Conservation (phyloP, 2,329 filamentous ascomycete species). For the Bipolaris victoriae region DNA sequence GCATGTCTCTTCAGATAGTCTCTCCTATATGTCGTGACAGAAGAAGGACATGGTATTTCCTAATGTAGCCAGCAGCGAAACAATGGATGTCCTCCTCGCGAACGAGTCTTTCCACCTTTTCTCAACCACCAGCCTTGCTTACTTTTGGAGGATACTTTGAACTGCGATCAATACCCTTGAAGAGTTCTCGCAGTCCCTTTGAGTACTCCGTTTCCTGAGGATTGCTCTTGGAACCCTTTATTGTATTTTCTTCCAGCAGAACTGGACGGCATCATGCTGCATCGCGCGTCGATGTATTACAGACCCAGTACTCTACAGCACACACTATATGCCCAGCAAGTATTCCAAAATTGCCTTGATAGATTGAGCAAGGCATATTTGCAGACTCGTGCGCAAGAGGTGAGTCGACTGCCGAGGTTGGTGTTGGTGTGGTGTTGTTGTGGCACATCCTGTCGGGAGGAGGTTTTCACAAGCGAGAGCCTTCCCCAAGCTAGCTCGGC, state of each 20-base stretch:
- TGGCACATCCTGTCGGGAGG: not conserved
- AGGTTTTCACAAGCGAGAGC: conserved; percentile 26
- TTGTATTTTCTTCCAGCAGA: not conserved
- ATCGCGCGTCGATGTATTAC: not conserved
- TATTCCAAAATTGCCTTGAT: not conserved
- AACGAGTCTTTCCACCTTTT: conserved; percentile 24
- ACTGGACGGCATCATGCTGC: not conserved
- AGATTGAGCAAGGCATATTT: not conserved
- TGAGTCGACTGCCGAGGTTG: not conserved
- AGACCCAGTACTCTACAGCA: not conserved
- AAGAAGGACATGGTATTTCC: not conserved
- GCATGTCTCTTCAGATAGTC: not conserved
- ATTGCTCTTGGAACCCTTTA: not conserved
- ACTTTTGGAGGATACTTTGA: conserved; percentile 40
- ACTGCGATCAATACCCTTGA: conserved; percentile 35
- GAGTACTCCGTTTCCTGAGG: conserved; percentile 28
- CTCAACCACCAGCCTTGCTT: conserved; percentile 17
- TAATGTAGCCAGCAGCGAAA: conserved; percentile 26
- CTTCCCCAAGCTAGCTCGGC: conserved; percentile 22
- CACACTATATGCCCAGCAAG: not conserved
- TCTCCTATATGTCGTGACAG: not conserved
- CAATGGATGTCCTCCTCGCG: conserved; percentile 23
- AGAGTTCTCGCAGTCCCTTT: conserved; percentile 40
- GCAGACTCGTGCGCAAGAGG: not conserved
- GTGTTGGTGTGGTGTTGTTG: too few relatives aligned